Evolutionary conservation across 2,329 filamentous ascomycete genomes (phyloP), one percentile per base, ranked within the genome.

Genomic region (Fusarium continuum): DNA sequence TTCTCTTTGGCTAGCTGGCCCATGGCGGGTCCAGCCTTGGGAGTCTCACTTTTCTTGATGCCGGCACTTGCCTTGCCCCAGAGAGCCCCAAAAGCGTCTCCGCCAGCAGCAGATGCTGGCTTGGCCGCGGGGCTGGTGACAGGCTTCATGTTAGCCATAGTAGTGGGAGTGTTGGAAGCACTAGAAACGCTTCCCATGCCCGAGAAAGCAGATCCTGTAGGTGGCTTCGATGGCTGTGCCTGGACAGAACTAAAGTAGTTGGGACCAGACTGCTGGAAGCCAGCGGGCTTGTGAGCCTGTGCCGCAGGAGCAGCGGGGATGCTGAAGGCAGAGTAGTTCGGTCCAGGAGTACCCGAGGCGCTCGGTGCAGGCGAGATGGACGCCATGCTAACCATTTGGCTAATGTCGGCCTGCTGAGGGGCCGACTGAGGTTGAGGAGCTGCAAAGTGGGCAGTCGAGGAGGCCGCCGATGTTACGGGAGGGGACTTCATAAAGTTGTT

Each of bases 1-100:
- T 98, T 97, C 78, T 97, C 93, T 82, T 97, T 97, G n/a, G 93
- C 94, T 77, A 99, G 87, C 75, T 96, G 93, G 25, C 93, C 93
- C 79, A 99, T 85, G 51, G 93, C 93, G 46, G 92, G 89, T 1
- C 90, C 90, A 49, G 83, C 80, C 9, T 80, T 82, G 11, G 84
- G 81, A 3, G 88, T 84, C 58, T 78, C 82, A 2, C 84, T 78
- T 79, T 95, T 96, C 81, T 93, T 93, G 65, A 93, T 85, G 40
- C 89, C 88, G 10, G 84, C 84, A 64, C 88, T 92, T 23, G 88
- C 89, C 65, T 86, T 88, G 56, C 89, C 89, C 87, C 96, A 96
- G 28, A 99, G 83, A 17, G 89, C 91, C 13, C 93, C 93, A 71
- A 99, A 99, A 1, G 91, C 94, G 76, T 99, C 95, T 16, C 90